Evolutionary conservation across 2,329 filamentous ascomycete genomes (phyloP).

Genomic region (Diaporthe eres): DNA sequence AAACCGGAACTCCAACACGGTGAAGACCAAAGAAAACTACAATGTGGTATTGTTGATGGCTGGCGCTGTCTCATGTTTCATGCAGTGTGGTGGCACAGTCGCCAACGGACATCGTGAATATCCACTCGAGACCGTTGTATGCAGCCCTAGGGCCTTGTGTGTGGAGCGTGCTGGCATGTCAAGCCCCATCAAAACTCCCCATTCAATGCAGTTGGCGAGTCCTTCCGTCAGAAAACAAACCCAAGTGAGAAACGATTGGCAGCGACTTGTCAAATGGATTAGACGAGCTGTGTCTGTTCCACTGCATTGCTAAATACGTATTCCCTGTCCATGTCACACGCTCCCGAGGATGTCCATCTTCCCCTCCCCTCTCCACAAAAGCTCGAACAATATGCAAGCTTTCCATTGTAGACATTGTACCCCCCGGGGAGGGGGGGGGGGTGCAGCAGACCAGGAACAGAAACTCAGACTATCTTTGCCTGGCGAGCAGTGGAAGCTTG

Average conservation of each 20-base stretch:
- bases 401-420: not conserved
- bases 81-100: constrained; percentile 19
- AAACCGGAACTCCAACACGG: not conserved
- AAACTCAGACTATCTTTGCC: not conserved
- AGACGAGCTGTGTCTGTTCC: not conserved
- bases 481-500: not conserved
- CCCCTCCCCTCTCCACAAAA: not conserved
- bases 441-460: not conserved
- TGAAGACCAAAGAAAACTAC: not conserved
- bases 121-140: constrained; percentile 1
- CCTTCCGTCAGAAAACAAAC: not conserved
- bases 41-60: constrained; percentile 1
- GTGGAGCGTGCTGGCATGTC: constrained; percentile 9
- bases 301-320: not conserved
- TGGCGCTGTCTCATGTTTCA: not conserved
- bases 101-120: not conserved
- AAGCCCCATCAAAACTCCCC: not conserved
- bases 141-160: not conserved
- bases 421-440: no score
- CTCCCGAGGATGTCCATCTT: not conserved
- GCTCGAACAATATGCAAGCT: not conserved
- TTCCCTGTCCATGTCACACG: not conserved
- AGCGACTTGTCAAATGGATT: not conserved
- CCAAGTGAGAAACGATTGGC: not conserved
- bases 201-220: constrained; percentile 25